phyloP scores from a whole-genome alignment of 163 green algal species.

The Prototheca cutis region DNA sequence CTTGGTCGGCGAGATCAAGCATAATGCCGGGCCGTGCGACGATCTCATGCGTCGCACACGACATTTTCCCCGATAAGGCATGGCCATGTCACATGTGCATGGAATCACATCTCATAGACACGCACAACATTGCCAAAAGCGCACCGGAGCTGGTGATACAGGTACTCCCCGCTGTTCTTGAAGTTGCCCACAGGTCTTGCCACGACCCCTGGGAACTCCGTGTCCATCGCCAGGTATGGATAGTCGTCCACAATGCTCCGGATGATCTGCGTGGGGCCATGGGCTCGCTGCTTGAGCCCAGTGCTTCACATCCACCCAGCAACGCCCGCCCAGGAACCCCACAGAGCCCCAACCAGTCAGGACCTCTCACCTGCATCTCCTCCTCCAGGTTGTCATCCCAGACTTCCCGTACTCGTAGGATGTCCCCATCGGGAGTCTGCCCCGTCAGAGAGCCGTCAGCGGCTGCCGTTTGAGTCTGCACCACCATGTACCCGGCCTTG shows the following conservation, averaged over 20 bases:
- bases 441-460: slow-evolving; percentile 25
- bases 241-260: slow-evolving; percentile 82
- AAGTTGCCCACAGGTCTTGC: slow-evolving; percentile 87
- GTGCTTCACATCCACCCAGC: neutral
- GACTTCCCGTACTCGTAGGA: slow-evolving; percentile 82
- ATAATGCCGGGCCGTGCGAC: neutral
- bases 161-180: slow-evolving; percentile 88
- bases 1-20: neutral
- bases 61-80: no score
- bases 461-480: slow-evolving; percentile 6
- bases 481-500: slow-evolving; percentile 2
- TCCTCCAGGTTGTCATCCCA: slow-evolving; percentile 94
- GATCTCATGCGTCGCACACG: no score
- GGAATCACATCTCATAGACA: no score
- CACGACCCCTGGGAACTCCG: slow-evolving; percentile 95
- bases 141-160: slow-evolving; percentile 91
- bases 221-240: slow-evolving; percentile 97
- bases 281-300: neutral
- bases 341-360: neutral
- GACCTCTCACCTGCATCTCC: slow-evolving; percentile 62
- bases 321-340: neutral
- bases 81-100: no score
- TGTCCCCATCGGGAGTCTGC: slow-evolving; percentile 34
- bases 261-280: slow-evolving; percentile 48
- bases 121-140: no score